Percentiles rank a stretch among this genome's conserved stretches.
Evolutionary conservation across 331 rosid genomes (phyloP).

Genomic region (Pyracantha coccinea): DNA sequence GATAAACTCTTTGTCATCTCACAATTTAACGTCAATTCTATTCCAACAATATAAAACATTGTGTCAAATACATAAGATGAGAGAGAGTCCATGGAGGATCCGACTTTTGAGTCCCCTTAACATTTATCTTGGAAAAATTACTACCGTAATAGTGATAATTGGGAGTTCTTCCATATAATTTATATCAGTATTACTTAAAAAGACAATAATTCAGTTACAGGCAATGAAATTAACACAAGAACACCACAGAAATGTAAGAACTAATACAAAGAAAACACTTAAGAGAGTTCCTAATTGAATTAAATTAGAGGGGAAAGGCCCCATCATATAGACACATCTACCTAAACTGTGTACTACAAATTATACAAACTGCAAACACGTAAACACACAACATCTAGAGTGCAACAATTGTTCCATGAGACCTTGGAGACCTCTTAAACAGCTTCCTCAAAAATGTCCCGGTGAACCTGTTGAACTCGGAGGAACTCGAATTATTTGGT

Average conservation of each 20-base stretch:
- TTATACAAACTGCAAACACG: slow-evolving; percentile 8
- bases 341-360: slow-evolving; percentile 13
- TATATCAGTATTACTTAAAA: neutral
- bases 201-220: slow-evolving; percentile 6
- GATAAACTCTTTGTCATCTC: too few relatives aligned
- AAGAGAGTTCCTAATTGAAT: neutral
- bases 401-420: slow-evolving; percentile 35
- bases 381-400: slow-evolving; percentile 25
- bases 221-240: neutral
- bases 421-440: slow-evolving; percentile 31
- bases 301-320: neutral
- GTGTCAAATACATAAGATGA: rapidly evolving
- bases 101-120: too few relatives aligned
- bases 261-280: neutral
- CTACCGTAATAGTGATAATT: neutral
- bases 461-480: slow-evolving; percentile 42
- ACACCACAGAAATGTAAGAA: slow-evolving; percentile 7
- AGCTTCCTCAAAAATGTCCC: slow-evolving; percentile 42
- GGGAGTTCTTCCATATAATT: neutral
- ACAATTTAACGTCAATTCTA: too few relatives aligned
- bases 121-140: too few relatives aligned
- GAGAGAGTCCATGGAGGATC: rapidly evolving
- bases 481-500: slow-evolving; percentile 34
- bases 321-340: slow-evolving; percentile 7
- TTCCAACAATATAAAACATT: too few relatives aligned